Base-by-base conservation (phyloP, 2,329 filamentous ascomycete species). In the Escovopsis weberi region DNA sequence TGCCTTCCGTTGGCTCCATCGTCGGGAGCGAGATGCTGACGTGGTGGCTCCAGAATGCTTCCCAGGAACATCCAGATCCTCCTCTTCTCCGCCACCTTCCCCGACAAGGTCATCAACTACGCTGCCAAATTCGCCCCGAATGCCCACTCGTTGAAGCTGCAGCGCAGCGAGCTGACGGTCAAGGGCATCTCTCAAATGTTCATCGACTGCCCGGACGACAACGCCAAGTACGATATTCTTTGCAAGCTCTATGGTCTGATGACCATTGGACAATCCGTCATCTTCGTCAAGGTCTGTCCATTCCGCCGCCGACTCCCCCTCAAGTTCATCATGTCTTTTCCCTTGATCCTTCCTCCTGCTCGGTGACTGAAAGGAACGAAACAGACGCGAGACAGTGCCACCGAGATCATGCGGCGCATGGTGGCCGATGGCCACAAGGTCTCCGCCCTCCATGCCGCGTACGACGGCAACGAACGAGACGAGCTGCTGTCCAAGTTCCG, bases 121-220 rank as follows among this genome's bases (percentile, higher is more conserved):
- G 89, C 91, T 12, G 67, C 76, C 50, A 77, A 76, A 49, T 98
- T 94, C 58, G 87, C 89, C 5, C 86, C 88, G 1, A 76, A 80
- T 37, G 81, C 91, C 40, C 89, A 94, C 62, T 74, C 84, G 51
- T 82, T 98, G 57, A 91, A 85, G 38, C 72, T 98, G 41, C 80
- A 85, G 55, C 84, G 88, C 47, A 83, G 93, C 53, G 86, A 98
- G 58, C 77, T 96, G 54, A 96, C 89, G 0, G 89, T 98, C 47
- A 86, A 91, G 60, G 91, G 91, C 19, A 98, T 98, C 59, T 94
- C 89, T 51, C 91, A 98, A 58, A 85, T 98, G 66, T 98, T 93
- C 59, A 85, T 98, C 59, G 91, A 98, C 61, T 96, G 89, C 55
- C 76, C 83, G 19, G 72, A 73, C 32, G 84, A 93, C 50, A 67